phyloP scores from a whole-genome alignment of 2,329 filamentous ascomycete genomes.

The Cladosporium cucumerinum region DNA sequence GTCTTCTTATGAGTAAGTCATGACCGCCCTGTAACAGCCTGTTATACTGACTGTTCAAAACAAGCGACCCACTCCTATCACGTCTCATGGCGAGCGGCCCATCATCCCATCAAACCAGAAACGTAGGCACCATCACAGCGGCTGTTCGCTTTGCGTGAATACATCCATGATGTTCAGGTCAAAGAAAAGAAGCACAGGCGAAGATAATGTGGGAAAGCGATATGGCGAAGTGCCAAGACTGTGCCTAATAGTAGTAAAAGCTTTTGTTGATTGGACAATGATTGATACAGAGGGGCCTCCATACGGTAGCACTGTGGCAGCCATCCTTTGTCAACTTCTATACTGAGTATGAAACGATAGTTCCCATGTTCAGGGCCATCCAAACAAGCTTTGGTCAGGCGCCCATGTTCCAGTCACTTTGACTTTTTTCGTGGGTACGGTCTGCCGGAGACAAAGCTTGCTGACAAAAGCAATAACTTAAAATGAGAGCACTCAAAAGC shows the following conservation, averaged over 20 bases:
- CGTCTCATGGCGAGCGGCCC: not conserved
- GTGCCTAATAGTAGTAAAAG: not conserved
- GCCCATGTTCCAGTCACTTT: not conserved
- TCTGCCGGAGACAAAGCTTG: not conserved
- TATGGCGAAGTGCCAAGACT: not conserved
- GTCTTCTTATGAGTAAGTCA: not conserved
- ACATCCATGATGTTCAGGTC: not conserved
- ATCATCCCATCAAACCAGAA: not conserved
- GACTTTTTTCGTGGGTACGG: not conserved
- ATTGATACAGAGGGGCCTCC: not conserved
- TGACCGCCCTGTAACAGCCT: not conserved
- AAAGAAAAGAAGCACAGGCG: not conserved
- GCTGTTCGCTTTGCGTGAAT: not conserved
- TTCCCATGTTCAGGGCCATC: not conserved
- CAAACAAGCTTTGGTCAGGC: not conserved
- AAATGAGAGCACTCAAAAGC: not conserved
- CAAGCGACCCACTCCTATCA: not conserved
- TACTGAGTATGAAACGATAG: not conserved
- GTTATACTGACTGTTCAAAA: not conserved
- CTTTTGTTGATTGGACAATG: not conserved
- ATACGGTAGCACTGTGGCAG: not conserved
- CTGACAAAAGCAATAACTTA: not conserved
- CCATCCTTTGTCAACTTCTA: not conserved
- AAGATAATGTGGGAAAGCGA: not conserved
- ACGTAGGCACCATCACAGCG: not conserved